Conservation (phyloP, 805 yeast species). For the Brettanomyces anomalus region DNA sequence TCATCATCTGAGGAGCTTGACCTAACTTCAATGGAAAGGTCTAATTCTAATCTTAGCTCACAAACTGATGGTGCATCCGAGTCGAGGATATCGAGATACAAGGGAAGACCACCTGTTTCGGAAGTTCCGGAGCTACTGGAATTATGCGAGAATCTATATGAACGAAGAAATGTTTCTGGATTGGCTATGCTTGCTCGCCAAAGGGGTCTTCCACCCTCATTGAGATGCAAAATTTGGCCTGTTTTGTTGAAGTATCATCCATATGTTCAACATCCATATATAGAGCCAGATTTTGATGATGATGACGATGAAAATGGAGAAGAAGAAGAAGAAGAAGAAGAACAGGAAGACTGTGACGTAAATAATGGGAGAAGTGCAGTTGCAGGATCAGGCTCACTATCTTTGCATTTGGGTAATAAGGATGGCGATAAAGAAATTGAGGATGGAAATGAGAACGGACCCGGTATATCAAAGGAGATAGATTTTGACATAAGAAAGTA, state of each 20-base stretch:
- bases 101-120: conserved; percentile 34
- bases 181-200: conserved; percentile 75
- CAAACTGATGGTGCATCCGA: conserved; percentile 3
- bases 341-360: neutral
- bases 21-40: too few relatives aligned
- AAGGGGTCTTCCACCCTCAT: conserved; percentile 75
- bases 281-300: conserved; percentile 48
- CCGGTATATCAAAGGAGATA: conserved; percentile 26
- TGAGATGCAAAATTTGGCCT: conserved; percentile 82
- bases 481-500: conserved; percentile 54
- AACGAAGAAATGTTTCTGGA: conserved; percentile 57
- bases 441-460: conserved; percentile 13
- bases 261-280: conserved; percentile 66
- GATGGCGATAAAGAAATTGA: conserved; percentile 7
- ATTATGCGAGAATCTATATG: conserved; percentile 47
- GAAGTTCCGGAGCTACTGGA: conserved; percentile 42
- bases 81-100: conserved; percentile 18
- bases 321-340: conserved; percentile 16
- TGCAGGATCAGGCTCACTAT: too few relatives aligned
- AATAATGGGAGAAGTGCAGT: conserved; percentile 1
- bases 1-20: too few relatives aligned
- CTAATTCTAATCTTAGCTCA: too few relatives aligned
- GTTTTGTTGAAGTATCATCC: conserved; percentile 75
- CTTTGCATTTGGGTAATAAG: too few relatives aligned
- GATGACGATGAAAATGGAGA: conserved; percentile 26